Conservation (phyloP, 352 stramenopile genomes). For the Pythium plurisporium region DNA sequence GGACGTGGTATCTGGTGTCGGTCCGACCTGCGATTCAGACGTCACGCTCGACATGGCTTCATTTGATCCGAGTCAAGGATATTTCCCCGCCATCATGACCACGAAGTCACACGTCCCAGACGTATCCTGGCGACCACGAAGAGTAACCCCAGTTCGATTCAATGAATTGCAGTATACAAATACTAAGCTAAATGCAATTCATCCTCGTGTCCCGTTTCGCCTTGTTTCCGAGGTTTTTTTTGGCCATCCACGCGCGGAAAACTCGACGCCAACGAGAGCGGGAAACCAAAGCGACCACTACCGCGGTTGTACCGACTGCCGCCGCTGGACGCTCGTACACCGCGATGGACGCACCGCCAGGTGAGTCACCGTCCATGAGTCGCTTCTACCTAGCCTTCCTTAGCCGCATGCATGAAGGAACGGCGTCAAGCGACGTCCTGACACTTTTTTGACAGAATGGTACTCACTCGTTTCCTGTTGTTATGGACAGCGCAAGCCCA, state of each 20-base stretch:
- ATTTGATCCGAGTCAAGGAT: background rate
- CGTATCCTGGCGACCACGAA: background rate
- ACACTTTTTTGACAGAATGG: background rate
- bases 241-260: conserved; percentile 12
- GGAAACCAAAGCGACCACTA: conserved; percentile 4
- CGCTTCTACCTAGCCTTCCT: too few species aligned
- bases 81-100: conserved; percentile 1
- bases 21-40: background rate
- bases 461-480: background rate
- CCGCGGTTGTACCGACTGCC: background rate
- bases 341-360: conserved; percentile 17
- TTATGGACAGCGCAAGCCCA: too few species aligned
- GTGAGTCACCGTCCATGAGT: background rate
- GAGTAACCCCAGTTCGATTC: conserved; percentile 27
- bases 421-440: background rate
- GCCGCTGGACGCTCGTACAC: background rate
- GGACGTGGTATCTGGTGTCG: background rate
- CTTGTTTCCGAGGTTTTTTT: conserved; percentile 24
- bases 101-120: background rate
- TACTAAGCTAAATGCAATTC: conserved; percentile 28
- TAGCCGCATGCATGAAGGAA: too few species aligned
- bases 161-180: conserved; percentile 63
- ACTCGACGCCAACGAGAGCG: conserved; percentile 15
- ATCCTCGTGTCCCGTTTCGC: background rate
- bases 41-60: conserved; percentile 8